Base-by-base conservation (phyloP, 1,139 yeast species). In the Hyphopichia fennica region DNA sequence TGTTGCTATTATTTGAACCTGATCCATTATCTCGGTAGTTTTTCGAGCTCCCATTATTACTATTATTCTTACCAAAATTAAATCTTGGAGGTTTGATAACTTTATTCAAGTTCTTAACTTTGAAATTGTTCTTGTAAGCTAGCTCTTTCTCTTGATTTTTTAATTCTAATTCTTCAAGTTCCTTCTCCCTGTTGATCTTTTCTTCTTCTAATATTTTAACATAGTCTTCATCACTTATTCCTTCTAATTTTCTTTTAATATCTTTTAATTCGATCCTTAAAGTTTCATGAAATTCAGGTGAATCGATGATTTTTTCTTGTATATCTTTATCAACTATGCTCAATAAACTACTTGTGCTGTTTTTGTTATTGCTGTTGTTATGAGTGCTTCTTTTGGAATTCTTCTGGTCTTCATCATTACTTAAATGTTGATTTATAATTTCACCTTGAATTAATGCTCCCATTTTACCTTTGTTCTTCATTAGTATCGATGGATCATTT, bases 361-460 rank as follows among this genome's bases (percentile, higher is more conserved):
- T 47, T n/a, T n/a, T 15, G 19, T 25, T 33, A 36, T 31, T 42
- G n/a, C n/a, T n/a, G n/a, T n/a, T n/a, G n/a, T n/a, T n/a, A n/a
- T n/a, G n/a, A n/a, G 13, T 25, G 11, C 28, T 11, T 25, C 28
- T 25, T 11, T 25, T n/a, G 40, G 28, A 10, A n/a, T 43, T 47
- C 17, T 41, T 48, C 34, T 46, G 48, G 5, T 19, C 15, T 15
- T 37, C 34, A 20, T 34, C 46, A 9, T 44, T 39, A 4, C 42
- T 39, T 34, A 45, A 39, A 39, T 47, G 52, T 23, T 58, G 60
- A 45, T 61, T 66, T 40, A 70, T 65, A 43, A 67, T 72, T 43
- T 67, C 79, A 31, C 79, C 81, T 46, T 77, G 83, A 2, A 79
- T 72, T 43, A 79, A 59, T 0, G 83, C 83, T 0, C 77, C 77